Conservation (phyloP, 768 basidiomycete species). For the Suillus fuscotomentosus region DNA sequence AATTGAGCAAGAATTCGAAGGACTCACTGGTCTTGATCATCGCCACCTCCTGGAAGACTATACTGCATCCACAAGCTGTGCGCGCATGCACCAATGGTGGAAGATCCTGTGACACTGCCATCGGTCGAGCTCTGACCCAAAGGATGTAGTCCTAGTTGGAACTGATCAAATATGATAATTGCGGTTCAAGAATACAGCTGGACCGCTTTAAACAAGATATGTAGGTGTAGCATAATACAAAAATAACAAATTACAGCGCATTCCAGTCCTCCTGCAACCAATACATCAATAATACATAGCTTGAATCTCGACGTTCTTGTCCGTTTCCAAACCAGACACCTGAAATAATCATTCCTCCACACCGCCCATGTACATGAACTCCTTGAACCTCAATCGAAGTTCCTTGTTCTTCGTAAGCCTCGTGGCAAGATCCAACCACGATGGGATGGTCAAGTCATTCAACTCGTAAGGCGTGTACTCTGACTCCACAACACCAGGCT, state of each 20-base stretch:
- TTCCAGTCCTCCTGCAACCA: background rate
- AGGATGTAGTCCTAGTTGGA: background rate
- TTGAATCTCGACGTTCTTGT: background rate
- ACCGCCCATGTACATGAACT: constrained; percentile 71
- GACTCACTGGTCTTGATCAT: background rate
- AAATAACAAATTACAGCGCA: background rate
- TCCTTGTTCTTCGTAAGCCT: constrained; percentile 52
- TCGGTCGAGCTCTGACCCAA: background rate
- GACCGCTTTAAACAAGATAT: background rate
- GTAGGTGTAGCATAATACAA: background rate
- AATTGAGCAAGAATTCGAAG: background rate
- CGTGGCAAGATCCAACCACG: constrained; percentile 68
- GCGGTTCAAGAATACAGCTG: background rate
- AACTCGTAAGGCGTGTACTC: constrained; percentile 69
- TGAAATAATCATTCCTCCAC: constrained; percentile 21
- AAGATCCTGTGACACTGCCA: background rate
- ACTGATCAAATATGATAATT: background rate
- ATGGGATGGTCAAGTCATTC: constrained; percentile 72
- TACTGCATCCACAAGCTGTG: background rate
- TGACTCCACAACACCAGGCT: constrained; percentile 39
- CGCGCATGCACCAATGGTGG: background rate
- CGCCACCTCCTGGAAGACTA: background rate
- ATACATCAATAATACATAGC: background rate
- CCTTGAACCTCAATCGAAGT: constrained; percentile 61
- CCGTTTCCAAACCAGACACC: background rate